Conservation (phyloP, 306 rosid genomes). For the Delonix regia region DNA sequence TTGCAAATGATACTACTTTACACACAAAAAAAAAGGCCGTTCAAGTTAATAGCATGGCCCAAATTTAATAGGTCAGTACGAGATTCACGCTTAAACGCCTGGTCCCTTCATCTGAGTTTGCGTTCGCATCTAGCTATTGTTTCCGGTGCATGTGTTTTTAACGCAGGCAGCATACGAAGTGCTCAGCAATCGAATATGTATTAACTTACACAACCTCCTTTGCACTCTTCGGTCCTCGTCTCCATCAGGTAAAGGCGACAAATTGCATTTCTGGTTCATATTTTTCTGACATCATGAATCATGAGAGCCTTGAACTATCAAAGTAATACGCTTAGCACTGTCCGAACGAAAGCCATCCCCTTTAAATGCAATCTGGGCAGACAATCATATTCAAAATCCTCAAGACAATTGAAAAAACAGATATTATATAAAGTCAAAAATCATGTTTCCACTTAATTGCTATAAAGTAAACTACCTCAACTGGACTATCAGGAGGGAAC, state of each 20-base stretch:
- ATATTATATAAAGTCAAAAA: conserved; percentile 21
- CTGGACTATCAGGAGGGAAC: conserved; percentile 73
- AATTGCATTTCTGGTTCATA: conserved; percentile 47
- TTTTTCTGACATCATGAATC: conserved; percentile 63
- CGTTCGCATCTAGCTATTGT: conserved; percentile 12
- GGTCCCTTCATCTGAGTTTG: conserved; percentile 37
- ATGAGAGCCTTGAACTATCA: conserved; percentile 78
- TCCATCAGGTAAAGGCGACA: conserved; percentile 46
- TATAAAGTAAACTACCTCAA: conserved; percentile 62
- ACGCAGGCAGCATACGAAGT: conserved; percentile 39
- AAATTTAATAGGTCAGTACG: conserved; percentile 44
- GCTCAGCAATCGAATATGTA: conserved; percentile 32
- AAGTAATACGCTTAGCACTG: conserved; percentile 71
- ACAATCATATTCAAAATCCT: conserved; percentile 44
- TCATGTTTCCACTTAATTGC: conserved; percentile 14
- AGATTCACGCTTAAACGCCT: conserved; percentile 39
- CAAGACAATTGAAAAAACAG: conserved; percentile 32
- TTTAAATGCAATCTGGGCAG: conserved; percentile 70
- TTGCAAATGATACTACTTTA: conserved; percentile 55
- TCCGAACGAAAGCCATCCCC: conserved; percentile 77
- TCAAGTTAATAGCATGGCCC: conserved; percentile 51
- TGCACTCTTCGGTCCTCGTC: conserved; percentile 50
- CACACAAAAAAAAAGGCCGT: conserved; percentile 51
- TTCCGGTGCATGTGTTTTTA: conserved; percentile 37
- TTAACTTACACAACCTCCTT: conserved; percentile 47